Evolutionary conservation across 176 grass and related monocot species (phyloP), one percentile per base, ranked within the genome.

Genomic region (Puya raimondii): DNA sequence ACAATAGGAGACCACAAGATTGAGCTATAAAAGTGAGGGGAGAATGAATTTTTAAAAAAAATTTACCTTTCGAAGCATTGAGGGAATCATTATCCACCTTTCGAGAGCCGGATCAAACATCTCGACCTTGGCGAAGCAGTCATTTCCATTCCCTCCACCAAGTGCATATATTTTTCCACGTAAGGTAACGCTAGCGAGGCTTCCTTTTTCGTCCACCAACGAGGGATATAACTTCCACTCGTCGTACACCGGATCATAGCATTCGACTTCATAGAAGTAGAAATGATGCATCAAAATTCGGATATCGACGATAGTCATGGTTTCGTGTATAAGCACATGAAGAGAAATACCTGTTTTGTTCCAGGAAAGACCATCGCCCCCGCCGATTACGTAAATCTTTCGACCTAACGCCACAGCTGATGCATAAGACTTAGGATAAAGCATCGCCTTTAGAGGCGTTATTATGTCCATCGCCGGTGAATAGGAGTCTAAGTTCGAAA

Each of bases 31-130:
- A 42, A 42, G 5, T 42, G 33, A 42, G 33, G 33, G 33, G 33
- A 42, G 33, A 42, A 42, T 42, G 33, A 42, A 42, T 42, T 42
- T 42, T 7, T 33, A 6, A 6, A 6, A 7, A 6, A 42, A 33
- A 33, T 33, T 8, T 56, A 93, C 90, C 90, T 88, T 88, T 81
- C 89, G 78, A 70, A 93, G 74, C 90, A 93, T 93, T 74, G 86
- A 69, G 16, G 80, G 77, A 83, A 53, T 76, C 54, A 70, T 86
- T 64, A 83, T 76, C 86, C 86, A 93, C 64, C 79, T 93, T 53
- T 83, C 90, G 53, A 81, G 78, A 26, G 26, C 27, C 71, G 83
- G 90, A 93, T 93, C 86, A 81, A 93, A 80, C 75, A 79, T 78
- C 54, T 89, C 90, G 50, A 93, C 80, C 1, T 88, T 83, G 72